These are phyloP conservation scores for Leishmania martiniquensis DNA, from an alignment of 208 protist genomes.

Conservation along the genomic window DNA sequence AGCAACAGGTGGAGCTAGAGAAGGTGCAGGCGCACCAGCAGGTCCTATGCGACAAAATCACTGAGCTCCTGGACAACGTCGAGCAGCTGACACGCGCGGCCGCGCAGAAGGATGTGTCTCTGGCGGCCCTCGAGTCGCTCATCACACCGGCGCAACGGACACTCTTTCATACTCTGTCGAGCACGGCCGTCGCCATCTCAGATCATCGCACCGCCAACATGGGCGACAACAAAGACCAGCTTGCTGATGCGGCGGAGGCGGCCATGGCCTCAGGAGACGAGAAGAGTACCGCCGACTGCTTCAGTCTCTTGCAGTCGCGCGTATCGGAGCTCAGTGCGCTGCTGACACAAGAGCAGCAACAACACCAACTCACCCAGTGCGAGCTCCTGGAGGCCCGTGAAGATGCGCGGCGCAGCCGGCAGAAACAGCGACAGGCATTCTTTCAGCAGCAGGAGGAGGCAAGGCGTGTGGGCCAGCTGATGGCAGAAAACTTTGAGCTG, in stretches of 20 bases:
- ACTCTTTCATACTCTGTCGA: slow-evolving; percentile 33
- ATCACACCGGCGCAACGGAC: slow-evolving; percentile 41
- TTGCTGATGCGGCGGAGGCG: not conserved
- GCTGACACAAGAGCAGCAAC: slow-evolving; percentile 31
- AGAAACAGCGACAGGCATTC: slow-evolving; percentile 31
- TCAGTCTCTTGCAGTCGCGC: slow-evolving; percentile 30
- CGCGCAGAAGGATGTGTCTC: slow-evolving; percentile 30
- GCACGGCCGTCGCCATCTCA: not conserved
- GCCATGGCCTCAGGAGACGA: not conserved
- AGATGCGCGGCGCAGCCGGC: slow-evolving; percentile 29
- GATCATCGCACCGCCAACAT: not conserved
- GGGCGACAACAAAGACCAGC: not conserved
- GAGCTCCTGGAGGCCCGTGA: slow-evolving; percentile 31
- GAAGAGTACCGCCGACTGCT: slow-evolving; percentile 22
- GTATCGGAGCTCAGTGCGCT: slow-evolving; percentile 31
- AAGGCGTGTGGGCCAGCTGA: slow-evolving; percentile 24
- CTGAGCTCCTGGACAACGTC: slow-evolving; percentile 39
- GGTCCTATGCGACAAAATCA: slow-evolving; percentile 26
- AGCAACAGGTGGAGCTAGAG: slow-evolving; percentile 36
- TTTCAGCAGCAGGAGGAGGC: slow-evolving; percentile 36
- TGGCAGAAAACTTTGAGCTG: slow-evolving; percentile 31
- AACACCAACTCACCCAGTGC: slow-evolving; percentile 28
- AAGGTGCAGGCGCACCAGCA: slow-evolving; percentile 28
- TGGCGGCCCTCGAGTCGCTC: slow-evolving; percentile 28
- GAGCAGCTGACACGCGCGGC: slow-evolving; percentile 34